Evolutionary conservation across 208 protist genomes (phyloP).

Genomic region (Vickermania spadyakhi): DNA sequence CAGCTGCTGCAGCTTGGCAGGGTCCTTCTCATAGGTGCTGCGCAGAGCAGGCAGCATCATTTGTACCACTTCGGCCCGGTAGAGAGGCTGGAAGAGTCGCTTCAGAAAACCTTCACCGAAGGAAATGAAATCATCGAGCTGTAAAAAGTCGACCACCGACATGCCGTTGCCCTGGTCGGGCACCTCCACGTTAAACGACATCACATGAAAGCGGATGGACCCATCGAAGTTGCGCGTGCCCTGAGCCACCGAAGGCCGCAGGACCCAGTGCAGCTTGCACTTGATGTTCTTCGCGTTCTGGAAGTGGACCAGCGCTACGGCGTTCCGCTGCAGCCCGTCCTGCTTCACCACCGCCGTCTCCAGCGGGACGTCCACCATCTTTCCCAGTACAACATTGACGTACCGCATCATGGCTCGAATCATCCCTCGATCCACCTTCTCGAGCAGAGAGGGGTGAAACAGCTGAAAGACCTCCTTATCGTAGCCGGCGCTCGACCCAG

Average conservation of each 20-base stretch:
- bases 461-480: conserved; percentile 61
- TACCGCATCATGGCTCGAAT: conserved; percentile 76
- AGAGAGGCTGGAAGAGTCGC: conserved; percentile 38
- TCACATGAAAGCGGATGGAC: conserved; percentile 47
- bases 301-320: conserved; percentile 78
- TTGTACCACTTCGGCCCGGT: conserved; percentile 21
- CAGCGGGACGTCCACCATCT: conserved; percentile 30
- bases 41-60: conserved; percentile 59
- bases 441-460: conserved; percentile 61
- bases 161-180: background rate
- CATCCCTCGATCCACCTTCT: conserved; percentile 42
- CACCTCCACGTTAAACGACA: conserved; percentile 50
- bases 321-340: conserved; percentile 39
- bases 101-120: conserved; percentile 64
- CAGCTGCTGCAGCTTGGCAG: conserved; percentile 18
- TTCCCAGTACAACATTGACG: conserved; percentile 39
- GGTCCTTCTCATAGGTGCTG: conserved; percentile 23
- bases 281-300: conserved; percentile 38
- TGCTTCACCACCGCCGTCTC: conserved; percentile 38
- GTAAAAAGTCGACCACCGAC: conserved; percentile 40
- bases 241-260: conserved; percentile 17
- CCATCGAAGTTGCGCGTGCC: conserved; percentile 7
- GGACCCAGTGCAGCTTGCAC: conserved; percentile 59
- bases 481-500: conserved; percentile 52
- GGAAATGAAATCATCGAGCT: conserved; percentile 57